Percentiles rank a stretch among this genome's conserved stretches.
Evolutionary conservation across 2,329 filamentous ascomycete species (phyloP).

Genomic region (Chaetomium sp.): DNA sequence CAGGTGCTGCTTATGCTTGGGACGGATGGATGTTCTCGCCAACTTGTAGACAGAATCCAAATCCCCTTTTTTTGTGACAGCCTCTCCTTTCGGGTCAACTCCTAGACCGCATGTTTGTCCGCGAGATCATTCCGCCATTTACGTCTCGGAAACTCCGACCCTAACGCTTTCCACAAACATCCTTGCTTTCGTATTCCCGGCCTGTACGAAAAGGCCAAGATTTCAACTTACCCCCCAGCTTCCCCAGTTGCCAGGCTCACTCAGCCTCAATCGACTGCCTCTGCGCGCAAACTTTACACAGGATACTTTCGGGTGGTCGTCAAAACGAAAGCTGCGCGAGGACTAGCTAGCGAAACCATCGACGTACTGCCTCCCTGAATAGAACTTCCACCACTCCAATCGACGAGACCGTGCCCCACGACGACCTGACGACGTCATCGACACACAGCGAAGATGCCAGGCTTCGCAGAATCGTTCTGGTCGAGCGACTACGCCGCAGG

Average conservation of each 20-base stretch:
- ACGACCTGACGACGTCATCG: slow-evolving; percentile 1
- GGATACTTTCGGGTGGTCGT: slow-evolving; percentile 10
- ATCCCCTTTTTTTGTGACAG: background rate
- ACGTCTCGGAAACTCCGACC: background rate
- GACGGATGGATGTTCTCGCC: background rate
- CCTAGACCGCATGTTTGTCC: too few species aligned
- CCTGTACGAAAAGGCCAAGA: background rate
- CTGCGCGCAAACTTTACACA: slow-evolving; percentile 12
- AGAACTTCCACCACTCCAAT: too few species aligned
- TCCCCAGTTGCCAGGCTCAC: background rate
- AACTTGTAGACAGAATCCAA: slow-evolving; percentile 1
- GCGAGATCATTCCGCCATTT: background rate
- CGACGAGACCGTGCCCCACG: background rate
- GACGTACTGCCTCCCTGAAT: background rate
- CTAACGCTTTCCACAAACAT: background rate
- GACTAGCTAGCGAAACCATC: slow-evolving; percentile 3
- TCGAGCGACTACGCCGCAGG: slow-evolving; percentile 94
- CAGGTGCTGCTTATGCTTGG: background rate
- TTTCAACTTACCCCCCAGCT: slow-evolving; percentile 3
- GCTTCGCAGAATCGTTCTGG: slow-evolving; percentile 97
- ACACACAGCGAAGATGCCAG: slow-evolving; percentile 56
- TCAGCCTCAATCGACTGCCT: slow-evolving; percentile 17
- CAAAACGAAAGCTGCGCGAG: slow-evolving; percentile 7
- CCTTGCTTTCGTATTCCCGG: background rate
- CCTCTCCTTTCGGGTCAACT: background rate